phyloP scores from a whole-genome alignment of 768 basidiomycete species.

The Naganishia friedmannii region DNA sequence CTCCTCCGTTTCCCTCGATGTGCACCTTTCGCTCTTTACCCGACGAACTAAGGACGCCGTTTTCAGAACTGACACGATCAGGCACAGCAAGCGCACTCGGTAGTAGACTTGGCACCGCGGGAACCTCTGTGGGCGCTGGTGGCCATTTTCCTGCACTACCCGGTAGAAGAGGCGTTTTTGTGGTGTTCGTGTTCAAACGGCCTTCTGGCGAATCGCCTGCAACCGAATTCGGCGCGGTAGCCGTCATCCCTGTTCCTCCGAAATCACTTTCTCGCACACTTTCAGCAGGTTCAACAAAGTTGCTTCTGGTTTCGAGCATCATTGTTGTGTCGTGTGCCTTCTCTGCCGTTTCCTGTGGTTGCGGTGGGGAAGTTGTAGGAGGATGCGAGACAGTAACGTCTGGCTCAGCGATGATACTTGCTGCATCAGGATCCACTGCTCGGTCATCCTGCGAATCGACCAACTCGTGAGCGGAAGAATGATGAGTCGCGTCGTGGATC shows the following conservation, averaged over 20 bases:
- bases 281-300: not conserved
- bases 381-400: not conserved
- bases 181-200: not conserved
- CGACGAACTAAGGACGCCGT: not conserved
- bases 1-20: not conserved
- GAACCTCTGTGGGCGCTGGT: constrained; percentile 24
- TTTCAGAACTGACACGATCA: not conserved
- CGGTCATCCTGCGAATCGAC: not conserved
- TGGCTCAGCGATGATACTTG: not conserved
- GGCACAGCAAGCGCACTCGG: constrained; percentile 14
- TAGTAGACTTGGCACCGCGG: constrained; percentile 25
- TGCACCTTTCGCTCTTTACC: not conserved
- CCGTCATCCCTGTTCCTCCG: not conserved
- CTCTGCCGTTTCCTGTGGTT: not conserved
- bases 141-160: constrained; percentile 14
- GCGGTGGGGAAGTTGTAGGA: not conserved
- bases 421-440: not conserved
- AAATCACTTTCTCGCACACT: not conserved
- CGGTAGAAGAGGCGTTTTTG: not conserved
- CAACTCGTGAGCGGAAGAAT: not conserved
- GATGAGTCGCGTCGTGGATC: constrained; percentile 3
- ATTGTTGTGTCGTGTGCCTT: not conserved
- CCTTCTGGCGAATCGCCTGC: not conserved
- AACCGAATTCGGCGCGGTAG: not conserved
- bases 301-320: not conserved